Base-by-base conservation (phyloP, 2,329 filamentous ascomycete species). In the Fusarium austroafricanum region DNA sequence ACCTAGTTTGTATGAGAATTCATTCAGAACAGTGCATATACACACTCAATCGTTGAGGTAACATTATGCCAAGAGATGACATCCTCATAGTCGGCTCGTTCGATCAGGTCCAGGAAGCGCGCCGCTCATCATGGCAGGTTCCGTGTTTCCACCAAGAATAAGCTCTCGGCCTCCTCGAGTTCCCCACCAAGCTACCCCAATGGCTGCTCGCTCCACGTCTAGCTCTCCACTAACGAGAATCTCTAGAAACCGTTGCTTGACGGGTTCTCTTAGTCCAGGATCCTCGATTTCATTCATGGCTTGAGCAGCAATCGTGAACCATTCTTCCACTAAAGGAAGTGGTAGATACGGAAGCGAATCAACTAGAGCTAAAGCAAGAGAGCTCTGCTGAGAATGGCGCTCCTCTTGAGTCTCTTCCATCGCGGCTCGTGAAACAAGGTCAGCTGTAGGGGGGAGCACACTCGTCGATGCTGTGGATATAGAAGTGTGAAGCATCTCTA, bases 111-210 rank as follows among this genome's bases (percentile, higher is more conserved):
- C 75, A 50, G 77, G 68, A 33, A 86, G 74, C 8, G 86, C 86
- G 46, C 86, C 86, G 71, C 86, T 88, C 86, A 88, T 87, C 76
- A 87, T 74, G n/a, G 75, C 52, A 40, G 66, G 53, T 54, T 75
- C 67, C 21, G 62, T 17, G 14, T 65, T 65, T 65, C 72, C 69
- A 60, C 63, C 50, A 70, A 85, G 62, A 10, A 87, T 80, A 65
- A 86, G 74, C 66, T 85, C 86, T 77, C 76, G 87, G 80, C 79
- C 86, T 9, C 86, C 86, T 35, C 79, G 79, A 14, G 83, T 84
- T 12, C 89, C 92, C 94, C 94, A 97, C 94, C 94, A 97, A 3
- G 88, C 87, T 18, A 97, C 91, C 47, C 91, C 93, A 31, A 92
- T 85, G 39, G 90, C 88, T 9, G 92, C 90, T 61, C 93, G 86